A percentile compares a stretch with the other conserved stretches of the same genome.
phyloP scores from a whole-genome alignment of 305 asterid genomes.

The Plantago coronopus region DNA sequence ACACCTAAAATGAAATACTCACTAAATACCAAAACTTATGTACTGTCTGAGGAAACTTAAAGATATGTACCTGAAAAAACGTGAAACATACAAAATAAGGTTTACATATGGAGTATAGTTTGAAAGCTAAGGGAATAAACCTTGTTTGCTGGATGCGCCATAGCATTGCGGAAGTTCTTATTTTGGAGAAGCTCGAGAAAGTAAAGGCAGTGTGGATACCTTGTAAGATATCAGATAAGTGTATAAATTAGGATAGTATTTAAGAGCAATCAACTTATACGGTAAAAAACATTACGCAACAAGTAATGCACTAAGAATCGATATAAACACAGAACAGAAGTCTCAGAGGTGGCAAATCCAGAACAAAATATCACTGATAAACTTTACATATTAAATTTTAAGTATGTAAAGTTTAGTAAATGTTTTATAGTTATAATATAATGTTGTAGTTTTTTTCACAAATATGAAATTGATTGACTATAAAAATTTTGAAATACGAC shows the following conservation, averaged over 20 bases:
- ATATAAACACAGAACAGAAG: not conserved
- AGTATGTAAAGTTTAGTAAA: no score
- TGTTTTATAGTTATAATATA: no score
- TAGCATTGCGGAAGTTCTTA: constrained; percentile 75
- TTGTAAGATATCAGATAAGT: constrained; percentile 18
- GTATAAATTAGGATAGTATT: not conserved
- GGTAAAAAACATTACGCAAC: not conserved
- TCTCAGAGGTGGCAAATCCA: no score
- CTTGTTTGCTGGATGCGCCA: constrained; percentile 97
- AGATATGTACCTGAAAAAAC: not conserved
- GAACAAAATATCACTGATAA: no score
- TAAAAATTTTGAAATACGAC: no score
- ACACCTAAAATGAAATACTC: constrained; percentile 4
- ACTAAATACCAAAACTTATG: not conserved
- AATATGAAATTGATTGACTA: no score
- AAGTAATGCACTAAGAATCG: not conserved
- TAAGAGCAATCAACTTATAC: no score
- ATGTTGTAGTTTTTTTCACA: no score
- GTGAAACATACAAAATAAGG: not conserved
- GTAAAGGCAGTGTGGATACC: constrained; percentile 91
- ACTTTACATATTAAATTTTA: no score
- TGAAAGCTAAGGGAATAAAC: constrained; percentile 26
- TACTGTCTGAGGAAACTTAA: not conserved
- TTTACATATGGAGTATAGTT: not conserved
- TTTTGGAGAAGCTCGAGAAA: constrained; percentile 91